Evolutionary conservation across 164 flowering plant genomes (phyloP), one percentile per base, ranked within the genome.

Genomic region (Houttuynia cordata): DNA sequence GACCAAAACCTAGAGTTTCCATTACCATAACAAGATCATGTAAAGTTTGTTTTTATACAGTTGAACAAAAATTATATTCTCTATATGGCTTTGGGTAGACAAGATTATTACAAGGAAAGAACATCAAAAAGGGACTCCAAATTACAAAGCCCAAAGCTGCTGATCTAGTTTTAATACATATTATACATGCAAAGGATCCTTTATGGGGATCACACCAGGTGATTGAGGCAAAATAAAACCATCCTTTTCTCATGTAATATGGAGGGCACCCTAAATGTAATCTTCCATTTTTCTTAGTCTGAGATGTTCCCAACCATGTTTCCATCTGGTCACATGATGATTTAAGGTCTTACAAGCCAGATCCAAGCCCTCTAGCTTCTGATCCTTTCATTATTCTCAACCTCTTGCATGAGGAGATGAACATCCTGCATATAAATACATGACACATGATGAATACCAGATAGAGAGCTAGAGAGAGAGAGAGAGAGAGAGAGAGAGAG

Each of bases 321-420:
- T 52, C 24, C 24, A 34, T 62, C 58, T 42, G 41, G 53, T 59
- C 40, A 51, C 30, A 37, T 63, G 49, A 61, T 20, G 62, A 54
- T 49, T 20, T 37, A n/a, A 22, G 61, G 57, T 52, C 50, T 15
- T 51, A 82, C 49, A 70, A 73, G 64, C 69, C 75, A 59, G 75
- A 80, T 10, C 83, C 84, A 70, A 80, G 62, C 24, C 93, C 88
- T 70, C 67, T 81, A 6, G 89, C 91, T 65, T 85, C 94, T 62
- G 88, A 71, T 55, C 84, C 85, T 76, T 78, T 89, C 88, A 89
- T 87, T 78, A 89, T 83, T 74, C 96, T 80, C 64, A 89, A 60
- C 60, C 79, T 86, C 71, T 83, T 85, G 82, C 96, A 89, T 24
- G 94, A 80, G 37, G 82, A 69, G 61, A 74, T 74, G 73, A 89